Evolutionary conservation across 2,329 filamentous ascomycete genomes (phyloP).

Genomic region (Neospermospora avenae): DNA sequence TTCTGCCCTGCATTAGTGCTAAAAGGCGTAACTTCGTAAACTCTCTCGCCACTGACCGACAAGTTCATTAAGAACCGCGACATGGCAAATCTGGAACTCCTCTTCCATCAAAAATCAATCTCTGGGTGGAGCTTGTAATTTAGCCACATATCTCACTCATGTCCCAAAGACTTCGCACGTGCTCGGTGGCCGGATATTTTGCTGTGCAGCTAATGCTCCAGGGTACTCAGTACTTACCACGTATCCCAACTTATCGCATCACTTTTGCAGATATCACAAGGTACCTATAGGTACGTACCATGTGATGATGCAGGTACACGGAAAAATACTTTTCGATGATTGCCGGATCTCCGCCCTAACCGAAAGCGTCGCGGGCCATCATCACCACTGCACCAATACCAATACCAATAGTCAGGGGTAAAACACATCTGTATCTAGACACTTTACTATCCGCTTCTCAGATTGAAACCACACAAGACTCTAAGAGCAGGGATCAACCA

Average conservation of each 20-base stretch:
- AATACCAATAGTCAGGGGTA: background rate
- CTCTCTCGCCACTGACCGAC: background rate
- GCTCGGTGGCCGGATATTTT: background rate
- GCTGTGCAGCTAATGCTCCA: background rate
- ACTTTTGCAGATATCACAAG: background rate
- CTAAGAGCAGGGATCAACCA: background rate
- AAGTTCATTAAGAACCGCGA: no score
- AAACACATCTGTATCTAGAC: background rate
- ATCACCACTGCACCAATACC: background rate
- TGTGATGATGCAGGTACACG: background rate
- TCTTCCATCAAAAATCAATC: background rate
- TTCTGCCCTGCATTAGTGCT: conserved; percentile 13
- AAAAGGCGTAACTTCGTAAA: background rate
- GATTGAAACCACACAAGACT: background rate
- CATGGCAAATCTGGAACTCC: no score
- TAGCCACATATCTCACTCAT: background rate
- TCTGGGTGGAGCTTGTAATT: background rate
- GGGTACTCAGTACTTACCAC: background rate
- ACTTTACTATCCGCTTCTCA: background rate
- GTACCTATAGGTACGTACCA: background rate
- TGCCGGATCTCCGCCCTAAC: background rate
- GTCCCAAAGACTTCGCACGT: background rate
- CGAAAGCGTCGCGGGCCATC: background rate
- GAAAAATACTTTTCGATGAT: background rate
- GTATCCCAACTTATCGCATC: background rate